Conservation (phyloP, 129 eudicot genomes). For the Pulicaria dysenterica region DNA sequence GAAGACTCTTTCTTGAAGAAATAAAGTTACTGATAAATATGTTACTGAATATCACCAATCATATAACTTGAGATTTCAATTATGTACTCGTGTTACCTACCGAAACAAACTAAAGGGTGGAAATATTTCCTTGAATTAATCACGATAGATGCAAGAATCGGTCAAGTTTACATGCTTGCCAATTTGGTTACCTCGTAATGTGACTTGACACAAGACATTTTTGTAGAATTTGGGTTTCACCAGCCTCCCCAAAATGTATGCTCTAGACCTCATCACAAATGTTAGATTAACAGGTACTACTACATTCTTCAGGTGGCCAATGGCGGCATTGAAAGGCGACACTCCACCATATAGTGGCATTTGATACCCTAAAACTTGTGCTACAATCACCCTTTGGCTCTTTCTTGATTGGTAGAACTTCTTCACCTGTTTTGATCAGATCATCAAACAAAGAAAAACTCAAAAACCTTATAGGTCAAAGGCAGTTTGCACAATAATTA, state of each 20-base stretch:
- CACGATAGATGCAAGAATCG: conserved; percentile 58
- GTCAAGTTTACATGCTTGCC: conserved; percentile 65
- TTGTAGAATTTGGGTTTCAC: conserved; percentile 82
- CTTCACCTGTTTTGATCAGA: conserved; percentile 50
- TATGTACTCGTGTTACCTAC: conserved; percentile 28
- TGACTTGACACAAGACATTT: conserved; percentile 60
- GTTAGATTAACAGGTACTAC: conserved; percentile 73
- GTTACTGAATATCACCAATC: conserved; percentile 15
- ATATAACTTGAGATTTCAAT: conserved; percentile 29
- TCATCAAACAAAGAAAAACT: conserved; percentile 23
- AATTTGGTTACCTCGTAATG: conserved; percentile 61
- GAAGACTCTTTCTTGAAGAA: neutral
- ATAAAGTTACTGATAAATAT: neutral
- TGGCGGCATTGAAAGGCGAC: conserved; percentile 53
- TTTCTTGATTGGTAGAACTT: conserved; percentile 73
- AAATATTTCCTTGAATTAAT: conserved; percentile 26
- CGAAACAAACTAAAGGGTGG: neutral
- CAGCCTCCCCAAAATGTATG: conserved; percentile 78
- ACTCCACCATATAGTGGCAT: conserved; percentile 84
- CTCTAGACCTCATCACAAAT: conserved; percentile 73
- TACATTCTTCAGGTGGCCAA: conserved; percentile 46
- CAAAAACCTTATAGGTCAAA: conserved; percentile 4
- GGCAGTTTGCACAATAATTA: neutral
- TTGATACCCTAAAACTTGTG: conserved; percentile 57
- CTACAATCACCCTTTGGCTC: conserved; percentile 47